Evolutionary conservation across 2,329 filamentous ascomycete genomes (phyloP).

Genomic region (Colletotrichum siamense): DNA sequence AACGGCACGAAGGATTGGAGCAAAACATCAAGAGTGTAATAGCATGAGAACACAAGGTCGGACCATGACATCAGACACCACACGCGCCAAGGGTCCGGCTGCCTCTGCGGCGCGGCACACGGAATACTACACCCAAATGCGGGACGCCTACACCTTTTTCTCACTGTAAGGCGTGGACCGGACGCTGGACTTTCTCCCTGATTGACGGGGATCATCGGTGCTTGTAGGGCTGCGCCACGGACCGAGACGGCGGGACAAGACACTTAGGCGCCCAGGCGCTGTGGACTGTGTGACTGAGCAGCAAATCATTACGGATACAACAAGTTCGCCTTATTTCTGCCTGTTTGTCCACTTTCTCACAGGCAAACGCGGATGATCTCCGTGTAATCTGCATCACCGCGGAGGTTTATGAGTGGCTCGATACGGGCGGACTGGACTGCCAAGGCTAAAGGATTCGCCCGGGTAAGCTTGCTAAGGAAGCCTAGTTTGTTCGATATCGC

Average conservation of each 20-base stretch:
- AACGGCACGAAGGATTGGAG: neutral
- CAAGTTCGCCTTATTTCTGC: neutral
- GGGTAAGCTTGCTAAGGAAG: neutral
- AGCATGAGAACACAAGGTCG: neutral
- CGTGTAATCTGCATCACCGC: neutral
- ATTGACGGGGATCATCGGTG: neutral
- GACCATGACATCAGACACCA: constrained; percentile 7
- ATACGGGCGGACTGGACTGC: neutral
- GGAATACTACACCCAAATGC: neutral
- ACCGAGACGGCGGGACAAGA: neutral
- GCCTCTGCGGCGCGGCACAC: neutral
- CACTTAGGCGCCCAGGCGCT: neutral
- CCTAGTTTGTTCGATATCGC: neutral
- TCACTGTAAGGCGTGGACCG: neutral
- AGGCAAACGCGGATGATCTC: neutral
- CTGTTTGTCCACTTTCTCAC: neutral
- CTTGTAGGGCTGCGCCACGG: neutral
- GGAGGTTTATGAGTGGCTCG: neutral
- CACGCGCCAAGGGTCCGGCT: neutral
- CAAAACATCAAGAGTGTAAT: neutral
- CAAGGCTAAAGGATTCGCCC: neutral
- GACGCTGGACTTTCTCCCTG: neutral
- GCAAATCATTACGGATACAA: neutral
- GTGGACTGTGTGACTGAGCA: neutral
- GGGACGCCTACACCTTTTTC: neutral